Percentiles rank a stretch among this genome's conserved stretches.
Conservation (phyloP, 805 yeast genomes). For the Candida glaebosa region DNA sequence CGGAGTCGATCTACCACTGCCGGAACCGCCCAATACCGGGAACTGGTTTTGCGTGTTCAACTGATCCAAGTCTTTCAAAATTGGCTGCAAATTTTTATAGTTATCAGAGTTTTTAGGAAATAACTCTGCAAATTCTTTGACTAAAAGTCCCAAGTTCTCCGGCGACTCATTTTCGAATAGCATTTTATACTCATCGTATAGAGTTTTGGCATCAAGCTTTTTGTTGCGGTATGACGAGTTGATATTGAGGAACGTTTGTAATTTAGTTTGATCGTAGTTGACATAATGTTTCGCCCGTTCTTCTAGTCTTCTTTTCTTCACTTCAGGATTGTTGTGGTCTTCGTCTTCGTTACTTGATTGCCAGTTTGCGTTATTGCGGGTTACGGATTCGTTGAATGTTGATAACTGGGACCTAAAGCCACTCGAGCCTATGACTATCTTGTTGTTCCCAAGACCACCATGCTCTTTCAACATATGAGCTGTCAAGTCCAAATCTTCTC, state of each 20-base stretch:
- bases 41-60: constrained; percentile 36
- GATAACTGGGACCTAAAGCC: constrained; percentile 50
- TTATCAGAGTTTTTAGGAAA: constrained; percentile 46
- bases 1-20: constrained; percentile 10
- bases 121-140: constrained; percentile 60
- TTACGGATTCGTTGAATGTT: constrained; percentile 38
- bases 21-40: constrained; percentile 43
- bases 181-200: constrained; percentile 43
- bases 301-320: constrained; percentile 62
- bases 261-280: constrained; percentile 45
- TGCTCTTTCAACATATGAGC: constrained; percentile 89
- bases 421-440: constrained; percentile 36
- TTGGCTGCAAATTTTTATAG: constrained; percentile 30
- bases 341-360: constrained; percentile 19
- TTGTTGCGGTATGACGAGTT: constrained; percentile 48
- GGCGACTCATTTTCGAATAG: constrained; percentile 41
- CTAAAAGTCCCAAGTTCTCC: constrained; percentile 53
- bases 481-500: constrained; percentile 78
- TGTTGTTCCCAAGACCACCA: constrained; percentile 49
- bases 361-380: constrained; percentile 11
- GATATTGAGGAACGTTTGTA: constrained; percentile 46
- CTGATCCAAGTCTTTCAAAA: constrained; percentile 18
- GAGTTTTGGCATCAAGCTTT: constrained; percentile 44
- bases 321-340: constrained; percentile 32
- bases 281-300: constrained; percentile 84